Evolutionary conservation across 768 basidiomycete species (phyloP).

Genomic region (Megacollybia marginata): DNA sequence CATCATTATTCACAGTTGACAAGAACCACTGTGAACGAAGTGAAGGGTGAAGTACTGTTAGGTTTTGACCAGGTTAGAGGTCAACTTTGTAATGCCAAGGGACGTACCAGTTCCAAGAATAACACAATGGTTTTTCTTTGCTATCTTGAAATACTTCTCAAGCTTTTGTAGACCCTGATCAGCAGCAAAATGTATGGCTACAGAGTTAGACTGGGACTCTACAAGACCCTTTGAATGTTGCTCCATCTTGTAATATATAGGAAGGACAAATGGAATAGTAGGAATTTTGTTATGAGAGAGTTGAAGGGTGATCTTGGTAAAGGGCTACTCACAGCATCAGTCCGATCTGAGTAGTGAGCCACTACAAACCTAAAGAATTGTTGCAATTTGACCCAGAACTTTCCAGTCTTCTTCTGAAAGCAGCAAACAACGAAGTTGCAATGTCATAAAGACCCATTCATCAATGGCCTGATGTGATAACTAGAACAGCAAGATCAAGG

Average conservation of each 20-base stretch:
- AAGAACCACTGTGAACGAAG: slow-evolving; percentile 17
- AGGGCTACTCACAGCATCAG: background rate
- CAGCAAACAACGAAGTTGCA: slow-evolving; percentile 7
- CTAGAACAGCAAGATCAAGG: background rate
- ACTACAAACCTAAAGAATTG: slow-evolving; percentile 13
- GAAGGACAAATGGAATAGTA: slow-evolving; percentile 1
- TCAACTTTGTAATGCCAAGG: background rate
- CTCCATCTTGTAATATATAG: background rate
- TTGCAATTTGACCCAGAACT: slow-evolving; percentile 9
- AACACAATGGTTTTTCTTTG: background rate
- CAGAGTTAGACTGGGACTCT: background rate
- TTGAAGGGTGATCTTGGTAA: background rate
- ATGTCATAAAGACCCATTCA: slow-evolving; percentile 18
- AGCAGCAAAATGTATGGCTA: background rate
- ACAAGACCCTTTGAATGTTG: background rate
- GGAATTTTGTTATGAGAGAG: slow-evolving; percentile 1
- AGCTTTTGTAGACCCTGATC: background rate
- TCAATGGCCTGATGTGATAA: slow-evolving; percentile 20
- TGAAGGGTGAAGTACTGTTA: slow-evolving; percentile 19
- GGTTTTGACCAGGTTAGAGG: background rate
- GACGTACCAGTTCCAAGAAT: slow-evolving; percentile 21
- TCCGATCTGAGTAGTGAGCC: too few species aligned
- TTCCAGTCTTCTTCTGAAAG: slow-evolving; percentile 14
- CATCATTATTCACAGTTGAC: background rate
- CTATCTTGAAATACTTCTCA: background rate